Percentiles rank a stretch among this genome's conserved stretches.
Evolutionary conservation across 345 rosid species (phyloP).

Genomic region (Euphorbia lathyris): DNA sequence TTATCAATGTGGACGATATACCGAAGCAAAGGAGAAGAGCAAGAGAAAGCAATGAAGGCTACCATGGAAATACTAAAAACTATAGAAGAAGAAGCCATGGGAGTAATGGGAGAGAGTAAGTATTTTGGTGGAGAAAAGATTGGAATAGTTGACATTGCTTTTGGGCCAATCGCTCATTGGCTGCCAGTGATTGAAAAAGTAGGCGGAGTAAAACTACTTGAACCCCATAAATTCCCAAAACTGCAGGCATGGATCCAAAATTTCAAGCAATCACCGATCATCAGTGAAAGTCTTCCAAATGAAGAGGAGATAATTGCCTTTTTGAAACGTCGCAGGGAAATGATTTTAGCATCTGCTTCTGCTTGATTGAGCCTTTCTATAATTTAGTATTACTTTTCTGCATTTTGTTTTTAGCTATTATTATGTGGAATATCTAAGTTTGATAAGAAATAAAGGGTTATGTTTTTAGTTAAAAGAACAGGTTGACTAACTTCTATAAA

Average conservation of each 20-base stretch:
- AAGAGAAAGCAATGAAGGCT: constrained; percentile 13
- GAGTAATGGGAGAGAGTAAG: not conserved
- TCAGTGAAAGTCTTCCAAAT: not conserved
- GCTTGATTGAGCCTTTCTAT: too few relatives aligned
- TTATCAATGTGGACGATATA: not conserved
- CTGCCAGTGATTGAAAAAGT: constrained; percentile 2
- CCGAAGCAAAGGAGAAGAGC: constrained; percentile 9
- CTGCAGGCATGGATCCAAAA: not conserved
- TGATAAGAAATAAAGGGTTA: too few relatives aligned
- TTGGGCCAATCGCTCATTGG: constrained; percentile 11
- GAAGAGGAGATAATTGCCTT: not conserved
- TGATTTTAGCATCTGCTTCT: not conserved
- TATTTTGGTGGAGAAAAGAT: constrained; percentile 14
- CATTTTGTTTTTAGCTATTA: too few relatives aligned
- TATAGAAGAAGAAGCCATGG: constrained; percentile 11
- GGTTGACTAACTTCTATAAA: too few relatives aligned
- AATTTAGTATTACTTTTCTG: too few relatives aligned
- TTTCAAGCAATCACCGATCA: constrained; percentile 6
- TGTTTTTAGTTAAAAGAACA: too few relatives aligned
- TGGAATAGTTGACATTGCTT: constrained; percentile 10
- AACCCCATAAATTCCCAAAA: constrained; percentile 11
- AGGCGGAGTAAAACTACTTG: constrained; percentile 10
- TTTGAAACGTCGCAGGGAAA: not conserved
- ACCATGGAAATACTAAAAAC: constrained; percentile 3
- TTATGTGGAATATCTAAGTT: too few relatives aligned